Evolutionary conservation across 1,139 yeast genomes (phyloP), one percentile per base, ranked within the genome.

Genomic region (Suzukiozyma palmioleophila): DNA sequence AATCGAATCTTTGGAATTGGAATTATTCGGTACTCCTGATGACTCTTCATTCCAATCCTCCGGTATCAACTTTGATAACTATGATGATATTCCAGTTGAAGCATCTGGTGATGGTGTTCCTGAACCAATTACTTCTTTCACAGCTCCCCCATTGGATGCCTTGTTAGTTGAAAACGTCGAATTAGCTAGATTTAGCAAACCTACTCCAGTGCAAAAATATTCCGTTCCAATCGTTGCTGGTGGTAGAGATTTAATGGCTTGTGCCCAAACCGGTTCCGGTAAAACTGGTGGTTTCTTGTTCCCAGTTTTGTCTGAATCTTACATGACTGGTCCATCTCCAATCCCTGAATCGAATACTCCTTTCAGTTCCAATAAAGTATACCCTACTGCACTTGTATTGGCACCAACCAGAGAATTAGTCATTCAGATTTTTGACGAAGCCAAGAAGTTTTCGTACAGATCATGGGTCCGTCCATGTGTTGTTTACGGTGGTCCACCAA

Each of bases 261-360:
- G 98, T 82, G 98, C 98, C 48, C 98, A 92, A 75, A 92, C 98
- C 55, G 97, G 94, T 86, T 90, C 97, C 43, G 99, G 99, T 79
- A 92, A 92, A 75, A 92, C 99, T 62, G 97, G 98, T 77, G 99
- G 98, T 51, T 92, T 92, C 78, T 76, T 92, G 61, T 92, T 92
- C 86, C 99, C 99, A 51, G 96, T 94, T 44, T 77, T 92, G 54
- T 85, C 96, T 36, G 92, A 90, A 70, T 86, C 95, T 46, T 92
- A 83, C 70, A 72, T 79, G 64, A 79, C 75, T 56, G 99, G 99
- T 36, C 99, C 99, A 45, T 77, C 88, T 43, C 75, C 81, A 39
- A 55, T 64, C 35, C 81, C 84, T 39, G 79, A 73, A 52, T 48
- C 67, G 21, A 59, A 66, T 43, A 79, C 81, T 44, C 79, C 80